Evolutionary conservation across 2,329 filamentous ascomycete species (phyloP).

Genomic region (Talaromyces sp.): DNA sequence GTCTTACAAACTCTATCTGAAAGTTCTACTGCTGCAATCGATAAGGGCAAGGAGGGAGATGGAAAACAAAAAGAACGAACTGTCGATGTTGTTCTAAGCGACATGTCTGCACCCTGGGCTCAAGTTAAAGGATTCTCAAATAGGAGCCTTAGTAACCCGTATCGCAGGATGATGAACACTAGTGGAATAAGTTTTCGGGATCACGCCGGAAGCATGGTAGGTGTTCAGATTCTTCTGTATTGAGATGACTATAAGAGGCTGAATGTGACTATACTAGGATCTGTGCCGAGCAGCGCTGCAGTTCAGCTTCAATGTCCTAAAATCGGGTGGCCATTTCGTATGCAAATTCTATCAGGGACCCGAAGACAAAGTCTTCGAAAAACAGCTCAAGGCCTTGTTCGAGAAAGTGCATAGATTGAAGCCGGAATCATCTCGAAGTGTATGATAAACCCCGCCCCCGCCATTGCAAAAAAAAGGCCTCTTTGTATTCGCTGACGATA

Average conservation of each 20-base stretch:
- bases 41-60: slow-evolving; percentile 1
- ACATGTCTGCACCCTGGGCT: slow-evolving; percentile 98
- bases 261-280: slow-evolving; percentile 58
- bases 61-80: slow-evolving; percentile 48
- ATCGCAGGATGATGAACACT: slow-evolving; percentile 99
- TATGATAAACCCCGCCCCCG: slow-evolving; percentile 46
- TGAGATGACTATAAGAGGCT: neutral
- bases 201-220: slow-evolving; percentile 91
- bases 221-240: slow-evolving; percentile 31
- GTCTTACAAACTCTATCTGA: slow-evolving; percentile 28
- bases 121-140: slow-evolving; percentile 75
- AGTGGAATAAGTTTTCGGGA: slow-evolving; percentile 83
- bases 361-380: slow-evolving; percentile 80
- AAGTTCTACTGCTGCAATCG: neutral
- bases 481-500: neutral
- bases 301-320: slow-evolving; percentile 83
- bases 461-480: slow-evolving; percentile 10
- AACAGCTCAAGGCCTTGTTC: slow-evolving; percentile 73
- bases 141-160: slow-evolving; percentile 91
- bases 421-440: slow-evolving; percentile 83
- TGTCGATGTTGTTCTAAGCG: slow-evolving; percentile 92
- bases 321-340: slow-evolving; percentile 80
- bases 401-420: slow-evolving; percentile 80
- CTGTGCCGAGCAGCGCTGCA: slow-evolving; percentile 80
- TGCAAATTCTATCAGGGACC: slow-evolving; percentile 96